phyloP scores from a whole-genome alignment of 1,139 yeast species.

The Geotrichum cucujoidarum region DNA sequence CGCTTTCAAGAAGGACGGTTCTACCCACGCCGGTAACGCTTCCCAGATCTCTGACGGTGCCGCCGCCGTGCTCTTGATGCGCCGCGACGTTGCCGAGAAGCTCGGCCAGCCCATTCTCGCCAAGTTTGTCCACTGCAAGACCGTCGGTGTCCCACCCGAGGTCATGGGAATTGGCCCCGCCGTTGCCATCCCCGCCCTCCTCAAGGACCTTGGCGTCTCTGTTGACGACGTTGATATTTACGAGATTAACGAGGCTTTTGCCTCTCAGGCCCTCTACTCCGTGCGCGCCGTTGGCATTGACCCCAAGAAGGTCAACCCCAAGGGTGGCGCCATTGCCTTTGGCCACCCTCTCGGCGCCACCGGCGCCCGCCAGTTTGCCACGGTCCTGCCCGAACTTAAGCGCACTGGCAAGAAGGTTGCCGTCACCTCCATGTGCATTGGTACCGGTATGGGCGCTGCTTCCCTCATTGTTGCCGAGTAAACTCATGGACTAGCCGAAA shows the following conservation, averaged over 20 bases:
- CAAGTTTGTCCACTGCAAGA: conserved; percentile 68
- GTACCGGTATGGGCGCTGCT: conserved; percentile 99
- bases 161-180: conserved; percentile 98
- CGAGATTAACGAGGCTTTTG: conserved; percentile 95
- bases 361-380: conserved; percentile 92
- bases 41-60: conserved; percentile 96
- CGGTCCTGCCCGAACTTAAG: conserved; percentile 73
- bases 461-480: conserved; percentile 72
- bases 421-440: conserved; percentile 92
- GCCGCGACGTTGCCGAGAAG: conserved; percentile 80
- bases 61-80: conserved; percentile 79
- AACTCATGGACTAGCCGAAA: no score
- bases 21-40: conserved; percentile 93
- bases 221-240: conserved; percentile 65
- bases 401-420: conserved; percentile 68
- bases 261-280: conserved; percentile 85
- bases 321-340: conserved; percentile 94
- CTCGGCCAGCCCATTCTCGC: conserved; percentile 63
- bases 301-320: conserved; percentile 68
- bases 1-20: conserved; percentile 79
- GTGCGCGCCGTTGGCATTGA: conserved; percentile 64
- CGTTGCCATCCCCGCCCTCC: conserved; percentile 78
- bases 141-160: conserved; percentile 93
- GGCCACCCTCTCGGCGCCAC: conserved; percentile 97
- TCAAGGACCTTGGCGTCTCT: conserved; percentile 58